A percentile compares a stretch with the other conserved stretches of the same genome.
phyloP scores from a whole-genome alignment of 1,284 basidiomycete species.

The Malassezia nana region DNA sequence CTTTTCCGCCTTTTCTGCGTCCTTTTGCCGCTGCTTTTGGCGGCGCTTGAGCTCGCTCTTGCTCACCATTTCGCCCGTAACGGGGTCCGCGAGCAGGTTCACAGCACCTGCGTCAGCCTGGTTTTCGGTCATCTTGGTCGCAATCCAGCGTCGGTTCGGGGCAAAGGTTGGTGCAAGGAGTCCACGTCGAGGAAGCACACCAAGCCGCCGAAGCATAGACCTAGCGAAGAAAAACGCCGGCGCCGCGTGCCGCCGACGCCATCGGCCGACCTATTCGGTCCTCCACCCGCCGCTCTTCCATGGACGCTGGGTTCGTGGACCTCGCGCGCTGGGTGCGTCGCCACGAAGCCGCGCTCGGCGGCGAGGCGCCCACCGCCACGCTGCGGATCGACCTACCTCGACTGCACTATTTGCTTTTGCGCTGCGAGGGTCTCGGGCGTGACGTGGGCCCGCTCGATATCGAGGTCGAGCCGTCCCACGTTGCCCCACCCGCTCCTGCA shows the following conservation, averaged over 20 bases:
- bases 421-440: slow-evolving; percentile 67
- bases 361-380: not conserved
- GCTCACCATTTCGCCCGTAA: slow-evolving; percentile 47
- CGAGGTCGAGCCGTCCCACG: slow-evolving; percentile 51
- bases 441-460: slow-evolving; percentile 69
- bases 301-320: slow-evolving; percentile 29
- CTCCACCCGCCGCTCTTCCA: not conserved
- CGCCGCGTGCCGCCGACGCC: not conserved
- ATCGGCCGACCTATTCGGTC: not conserved
- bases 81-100: slow-evolving; percentile 41
- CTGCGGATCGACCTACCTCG: slow-evolving; percentile 62
- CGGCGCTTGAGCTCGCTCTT: slow-evolving; percentile 45
- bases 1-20: slow-evolving; percentile 73
- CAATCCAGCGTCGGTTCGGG: not conserved
- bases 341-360: slow-evolving; percentile 27
- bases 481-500: not conserved
- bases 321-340: slow-evolving; percentile 31
- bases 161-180: not conserved
- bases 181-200: slow-evolving; percentile 5
- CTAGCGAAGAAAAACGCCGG: slow-evolving; percentile 4
- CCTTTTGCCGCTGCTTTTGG: slow-evolving; percentile 61
- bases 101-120: slow-evolving; percentile 12
- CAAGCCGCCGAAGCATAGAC: slow-evolving; percentile 11
- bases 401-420: slow-evolving; percentile 75
- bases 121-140: slow-evolving; percentile 11